A percentile compares a stretch with the other conserved stretches of the same genome.
phyloP scores from a whole-genome alignment of 306 rosid genomes.

The Malus sylvestris region DNA sequence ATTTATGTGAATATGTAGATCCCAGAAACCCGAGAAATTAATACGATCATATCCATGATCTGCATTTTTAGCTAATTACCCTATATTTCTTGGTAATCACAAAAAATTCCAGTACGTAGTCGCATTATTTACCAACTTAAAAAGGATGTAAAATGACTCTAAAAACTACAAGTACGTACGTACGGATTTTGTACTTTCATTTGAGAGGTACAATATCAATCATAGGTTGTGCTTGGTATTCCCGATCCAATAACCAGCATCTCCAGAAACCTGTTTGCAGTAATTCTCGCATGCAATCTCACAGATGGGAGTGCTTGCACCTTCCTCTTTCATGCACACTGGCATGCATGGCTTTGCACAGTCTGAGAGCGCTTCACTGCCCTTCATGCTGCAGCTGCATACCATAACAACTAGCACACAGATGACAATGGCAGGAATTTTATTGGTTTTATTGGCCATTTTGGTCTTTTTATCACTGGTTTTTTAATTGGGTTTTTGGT shows the following conservation, averaged over 20 bases:
- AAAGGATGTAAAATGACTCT: neutral
- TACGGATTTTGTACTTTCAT: neutral
- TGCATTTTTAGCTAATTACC: neutral
- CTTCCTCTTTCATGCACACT: constrained; percentile 37
- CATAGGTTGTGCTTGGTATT: neutral
- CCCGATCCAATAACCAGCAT: neutral
- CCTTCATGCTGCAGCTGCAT: constrained; percentile 3
- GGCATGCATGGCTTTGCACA: constrained; percentile 49
- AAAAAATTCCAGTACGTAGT: neutral
- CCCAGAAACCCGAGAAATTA: neutral
- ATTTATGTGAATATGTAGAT: neutral
- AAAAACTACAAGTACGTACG: neutral
- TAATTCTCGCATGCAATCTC: constrained; percentile 28
- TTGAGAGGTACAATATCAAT: neutral
- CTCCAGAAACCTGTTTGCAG: neutral
- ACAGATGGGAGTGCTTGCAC: constrained; percentile 24
- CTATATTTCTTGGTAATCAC: neutral
- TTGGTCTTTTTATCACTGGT: neutral
- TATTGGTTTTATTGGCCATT: constrained; percentile 18
- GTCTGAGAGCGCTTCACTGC: constrained; percentile 12
- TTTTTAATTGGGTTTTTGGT: neutral
- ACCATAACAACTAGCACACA: constrained; percentile 19
- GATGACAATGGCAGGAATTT: neutral
- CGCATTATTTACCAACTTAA: neutral
- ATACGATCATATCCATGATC: neutral